Base-by-base conservation (phyloP, 225 moss, liverwort and hornwort species). In the Polytrichum commune region DNA sequence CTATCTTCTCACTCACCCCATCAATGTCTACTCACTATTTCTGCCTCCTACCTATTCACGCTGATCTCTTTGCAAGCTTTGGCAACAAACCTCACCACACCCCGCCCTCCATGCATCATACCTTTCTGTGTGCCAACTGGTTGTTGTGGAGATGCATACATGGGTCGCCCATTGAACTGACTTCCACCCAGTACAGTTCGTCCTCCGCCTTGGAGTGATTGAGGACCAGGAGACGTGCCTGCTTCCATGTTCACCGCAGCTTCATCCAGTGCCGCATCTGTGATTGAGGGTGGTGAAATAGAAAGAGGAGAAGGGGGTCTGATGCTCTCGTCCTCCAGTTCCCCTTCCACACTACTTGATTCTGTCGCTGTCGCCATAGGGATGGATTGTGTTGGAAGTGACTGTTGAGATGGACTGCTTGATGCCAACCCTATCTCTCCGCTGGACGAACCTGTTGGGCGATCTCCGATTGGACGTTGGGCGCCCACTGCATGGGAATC, bases 41-140 rank as follows among this genome's bases (percentile, higher is more conserved):
- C 1, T 1, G 8, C 8, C 0, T 32, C 8, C 7, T 32, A 32
- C 32, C 1, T 32, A 8, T 32, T 32, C 8, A 8, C 7, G 1
- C 7, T 0, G 0, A 32, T 32, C 1, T 7, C 8, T 32, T 46
- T 46, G 13, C 46, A 46, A 46, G 0, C 46, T 13, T 0, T 46
- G 46, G 4, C 3, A 46, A 46, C 0, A 10, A 16, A 13, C 46
- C 13, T 46, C 46, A 46, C 46, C 13, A 46, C 10, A 46, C 16
- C 46, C 46, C 46, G 16, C 16, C 46, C 46, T 46, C 46, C 13
- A 46, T 46, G 16, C 46, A 46, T 46, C 16, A 0, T 73, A 95
- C 94, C 90, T 85, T 95, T 95, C 29, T 87, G 90, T 25, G 92
- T 95, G 69, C 94, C 92, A 5, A 95, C 94, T 4, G 90, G 92